A percentile compares a stretch with the other conserved stretches of the same genome.
phyloP scores from a whole-genome alignment of 176 grass and related monocot species.

The Chloris gayana region DNA sequence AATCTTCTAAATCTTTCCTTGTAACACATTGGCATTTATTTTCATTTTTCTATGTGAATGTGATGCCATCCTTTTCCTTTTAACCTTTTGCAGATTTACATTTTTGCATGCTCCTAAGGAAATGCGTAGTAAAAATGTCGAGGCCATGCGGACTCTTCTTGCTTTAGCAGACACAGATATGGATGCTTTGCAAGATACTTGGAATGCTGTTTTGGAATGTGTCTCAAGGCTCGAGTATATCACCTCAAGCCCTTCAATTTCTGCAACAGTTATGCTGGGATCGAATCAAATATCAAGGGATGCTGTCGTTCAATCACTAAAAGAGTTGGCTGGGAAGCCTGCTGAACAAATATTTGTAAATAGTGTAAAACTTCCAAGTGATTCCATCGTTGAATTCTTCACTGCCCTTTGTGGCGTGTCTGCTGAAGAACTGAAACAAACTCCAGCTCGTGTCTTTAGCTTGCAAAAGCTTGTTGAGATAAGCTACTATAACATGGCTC shows the following conservation, averaged over 20 bases:
- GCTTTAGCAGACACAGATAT: constrained; percentile 89
- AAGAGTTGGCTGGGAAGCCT: constrained; percentile 93
- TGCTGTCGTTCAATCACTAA: constrained; percentile 79
- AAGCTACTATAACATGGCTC: constrained; percentile 99
- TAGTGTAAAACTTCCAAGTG: constrained; percentile 93
- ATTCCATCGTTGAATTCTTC: constrained; percentile 98
- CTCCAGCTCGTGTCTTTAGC: constrained; percentile 90
- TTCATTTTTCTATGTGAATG: constrained; percentile 19
- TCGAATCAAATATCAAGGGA: constrained; percentile 99
- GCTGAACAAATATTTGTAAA: constrained; percentile 97
- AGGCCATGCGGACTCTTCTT: constrained; percentile 90
- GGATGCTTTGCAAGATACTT: constrained; percentile 92
- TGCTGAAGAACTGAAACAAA: constrained; percentile 97
- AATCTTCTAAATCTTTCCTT: constrained; percentile 20
- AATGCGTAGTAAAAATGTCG: constrained; percentile 98
- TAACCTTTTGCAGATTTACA: constrained; percentile 84
- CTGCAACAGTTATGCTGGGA: constrained; percentile 92
- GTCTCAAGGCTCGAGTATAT: constrained; percentile 97
- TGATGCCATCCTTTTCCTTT: constrained; percentile 5
- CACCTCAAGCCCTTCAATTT: constrained; percentile 80
- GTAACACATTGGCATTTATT: not conserved
- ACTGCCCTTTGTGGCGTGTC: constrained; percentile 86
- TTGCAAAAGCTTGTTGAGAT: constrained; percentile 99
- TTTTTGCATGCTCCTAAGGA: constrained; percentile 98
- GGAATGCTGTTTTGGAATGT: constrained; percentile 99